Conservation (phyloP, 2,329 filamentous ascomycete species). For the Colletotrichum aenigma region DNA sequence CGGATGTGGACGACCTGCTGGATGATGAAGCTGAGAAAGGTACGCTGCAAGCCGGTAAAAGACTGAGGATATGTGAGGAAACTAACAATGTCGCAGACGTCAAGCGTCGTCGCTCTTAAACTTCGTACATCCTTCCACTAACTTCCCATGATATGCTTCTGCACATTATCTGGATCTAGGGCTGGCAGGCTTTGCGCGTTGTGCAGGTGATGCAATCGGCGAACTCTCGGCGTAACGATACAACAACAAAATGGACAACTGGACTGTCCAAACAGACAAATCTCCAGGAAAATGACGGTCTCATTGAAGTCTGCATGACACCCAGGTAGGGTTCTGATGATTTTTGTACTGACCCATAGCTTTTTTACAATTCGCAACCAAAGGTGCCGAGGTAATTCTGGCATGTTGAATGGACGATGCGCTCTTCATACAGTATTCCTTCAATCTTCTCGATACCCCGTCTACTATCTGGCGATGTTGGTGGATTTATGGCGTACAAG, state of each 20-base stretch:
- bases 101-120: slow-evolving; percentile 29
- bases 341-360: slow-evolving; percentile 14
- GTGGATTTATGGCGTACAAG: slow-evolving; percentile 16
- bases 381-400: neutral
- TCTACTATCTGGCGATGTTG: slow-evolving; percentile 14
- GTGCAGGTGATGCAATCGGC: neutral
- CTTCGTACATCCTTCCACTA: slow-evolving; percentile 1
- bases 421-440: neutral
- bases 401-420: neutral
- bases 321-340: slow-evolving; percentile 14
- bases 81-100: slow-evolving; percentile 24
- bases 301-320: neutral
- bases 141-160: neutral
- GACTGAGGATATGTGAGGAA: neutral
- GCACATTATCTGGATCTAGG: neutral
- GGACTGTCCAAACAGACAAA: neutral
- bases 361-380: neutral
- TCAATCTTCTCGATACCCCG: slow-evolving; percentile 15
- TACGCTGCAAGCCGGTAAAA: neutral
- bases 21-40: slow-evolving; percentile 26
- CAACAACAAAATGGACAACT: neutral
- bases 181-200: neutral
- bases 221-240: neutral
- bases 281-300: neutral
- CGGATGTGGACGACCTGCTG: slow-evolving; percentile 25